A percentile compares a stretch with the other conserved stretches of the same genome.
Evolutionary conservation across 1,139 yeast species (phyloP).

Genomic region (Candida tropicalis): DNA sequence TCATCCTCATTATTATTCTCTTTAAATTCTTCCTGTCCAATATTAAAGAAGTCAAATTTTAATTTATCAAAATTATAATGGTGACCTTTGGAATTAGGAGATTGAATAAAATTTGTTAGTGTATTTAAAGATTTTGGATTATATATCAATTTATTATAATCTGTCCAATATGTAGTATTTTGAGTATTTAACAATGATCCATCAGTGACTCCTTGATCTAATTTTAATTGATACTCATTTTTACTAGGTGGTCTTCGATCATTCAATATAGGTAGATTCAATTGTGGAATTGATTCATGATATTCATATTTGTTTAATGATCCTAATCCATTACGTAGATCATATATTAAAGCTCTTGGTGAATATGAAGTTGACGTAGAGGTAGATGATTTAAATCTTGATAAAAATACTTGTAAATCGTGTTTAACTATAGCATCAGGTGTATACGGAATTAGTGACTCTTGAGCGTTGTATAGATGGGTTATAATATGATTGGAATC

Average conservation of each 20-base stretch:
- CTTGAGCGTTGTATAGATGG: slow-evolving; percentile 82
- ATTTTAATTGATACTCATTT: slow-evolving; percentile 61
- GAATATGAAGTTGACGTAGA: slow-evolving; percentile 54
- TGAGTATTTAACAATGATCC: slow-evolving; percentile 32
- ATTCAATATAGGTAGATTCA: slow-evolving; percentile 8
- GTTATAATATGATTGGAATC: slow-evolving; percentile 71
- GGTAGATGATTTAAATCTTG: slow-evolving; percentile 43
- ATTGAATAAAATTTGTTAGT: slow-evolving; percentile 51
- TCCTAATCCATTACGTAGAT: slow-evolving; percentile 68
- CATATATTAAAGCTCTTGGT: slow-evolving; percentile 83
- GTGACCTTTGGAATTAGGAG: slow-evolving; percentile 20
- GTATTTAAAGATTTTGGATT: slow-evolving; percentile 61
- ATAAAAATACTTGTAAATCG: slow-evolving; percentile 33
- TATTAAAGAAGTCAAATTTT: slow-evolving; percentile 27
- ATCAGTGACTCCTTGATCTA: slow-evolving; percentile 50
- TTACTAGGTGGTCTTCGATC: slow-evolving; percentile 25
- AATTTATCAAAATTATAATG: slow-evolving; percentile 35
- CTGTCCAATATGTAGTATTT: slow-evolving; percentile 76
- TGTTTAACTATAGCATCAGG: slow-evolving; percentile 30
- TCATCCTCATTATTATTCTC: slow-evolving; percentile 9
- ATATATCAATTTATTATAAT: slow-evolving; percentile 69
- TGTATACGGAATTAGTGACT: slow-evolving; percentile 60
- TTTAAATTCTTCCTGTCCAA: slow-evolving; percentile 35
- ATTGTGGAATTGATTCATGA: slow-evolving; percentile 25
- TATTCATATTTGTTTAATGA: slow-evolving; percentile 58